A percentile compares a stretch with the other conserved stretches of the same genome.
Conservation (phyloP, 2,329 filamentous ascomycete species). For the Pseudogymnoascus sp. region DNA sequence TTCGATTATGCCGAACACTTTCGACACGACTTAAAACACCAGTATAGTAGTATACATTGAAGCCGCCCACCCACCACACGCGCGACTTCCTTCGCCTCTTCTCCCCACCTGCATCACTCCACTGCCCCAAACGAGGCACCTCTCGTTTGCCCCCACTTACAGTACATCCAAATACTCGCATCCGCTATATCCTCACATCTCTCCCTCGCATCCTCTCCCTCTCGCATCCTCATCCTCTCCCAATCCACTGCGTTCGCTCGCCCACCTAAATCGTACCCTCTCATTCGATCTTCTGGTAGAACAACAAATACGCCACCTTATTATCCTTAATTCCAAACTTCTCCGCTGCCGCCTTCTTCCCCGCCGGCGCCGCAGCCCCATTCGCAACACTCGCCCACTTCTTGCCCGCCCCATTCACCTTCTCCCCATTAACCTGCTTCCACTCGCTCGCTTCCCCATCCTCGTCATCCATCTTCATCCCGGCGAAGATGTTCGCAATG, state of each 20-base stretch:
- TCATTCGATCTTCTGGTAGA: constrained; percentile 60
- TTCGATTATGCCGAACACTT: not conserved
- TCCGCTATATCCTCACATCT: not conserved
- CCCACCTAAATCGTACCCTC: not conserved
- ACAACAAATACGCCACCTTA: constrained; percentile 93
- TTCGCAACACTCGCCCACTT: constrained; percentile 69
- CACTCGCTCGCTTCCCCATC: constrained; percentile 65
- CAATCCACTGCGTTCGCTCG: not conserved
- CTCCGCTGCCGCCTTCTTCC: constrained; percentile 48
- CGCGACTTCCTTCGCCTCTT: not conserved
- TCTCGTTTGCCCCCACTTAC: not conserved
- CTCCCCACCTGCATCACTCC: not conserved
- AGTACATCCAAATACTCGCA: not conserved
- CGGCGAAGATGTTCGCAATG: constrained; percentile 67
- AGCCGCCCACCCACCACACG: not conserved
- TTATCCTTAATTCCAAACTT: constrained; percentile 67
- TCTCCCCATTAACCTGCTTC: constrained; percentile 72
- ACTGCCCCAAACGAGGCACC: not conserved
- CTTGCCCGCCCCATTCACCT: constrained; percentile 40
- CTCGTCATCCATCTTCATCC: constrained; percentile 52
- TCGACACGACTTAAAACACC: not conserved
- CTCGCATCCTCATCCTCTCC: not conserved
- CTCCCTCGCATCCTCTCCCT: too few species aligned
- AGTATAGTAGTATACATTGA: constrained; percentile 2
- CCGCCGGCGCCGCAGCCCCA: constrained; percentile 44